A percentile compares a stretch with the other conserved stretches of the same genome.
Conservation (phyloP, 2,329 filamentous ascomycete species). For the Aspergillus aculeatus region DNA sequence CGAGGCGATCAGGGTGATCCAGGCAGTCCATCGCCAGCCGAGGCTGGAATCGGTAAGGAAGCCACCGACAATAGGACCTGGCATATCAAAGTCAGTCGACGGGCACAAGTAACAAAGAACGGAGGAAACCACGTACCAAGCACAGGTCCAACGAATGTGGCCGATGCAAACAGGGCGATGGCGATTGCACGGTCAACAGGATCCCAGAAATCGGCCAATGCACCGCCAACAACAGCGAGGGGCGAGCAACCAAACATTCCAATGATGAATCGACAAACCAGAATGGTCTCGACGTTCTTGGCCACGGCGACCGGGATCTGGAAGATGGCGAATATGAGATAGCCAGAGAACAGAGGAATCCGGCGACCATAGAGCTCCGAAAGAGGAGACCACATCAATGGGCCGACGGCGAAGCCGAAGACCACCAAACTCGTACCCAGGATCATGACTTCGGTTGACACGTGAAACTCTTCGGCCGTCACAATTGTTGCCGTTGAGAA, state of each 20-base stretch:
- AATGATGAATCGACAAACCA: conserved; percentile 55
- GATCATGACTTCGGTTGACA: conserved; percentile 42
- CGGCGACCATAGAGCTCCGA: conserved; percentile 53
- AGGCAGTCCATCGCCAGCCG: conserved; percentile 59
- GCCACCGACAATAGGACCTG: conserved; percentile 49
- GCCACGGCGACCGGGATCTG: conserved; percentile 57
- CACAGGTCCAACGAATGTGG: conserved; percentile 52
- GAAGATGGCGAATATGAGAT: conserved; percentile 52
- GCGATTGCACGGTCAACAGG: conserved; percentile 49
- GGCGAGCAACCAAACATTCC: conserved; percentile 54
- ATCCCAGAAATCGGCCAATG: conserved; percentile 50
- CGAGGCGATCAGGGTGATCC: conserved; percentile 54
- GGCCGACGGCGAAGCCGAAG: conserved; percentile 56
- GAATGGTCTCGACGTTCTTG: conserved; percentile 53
- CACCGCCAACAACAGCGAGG: conserved; percentile 52
- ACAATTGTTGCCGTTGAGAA: conserved; percentile 45
- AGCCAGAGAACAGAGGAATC: conserved; percentile 50
- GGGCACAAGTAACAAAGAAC: background rate
- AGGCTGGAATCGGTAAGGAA: conserved; percentile 51
- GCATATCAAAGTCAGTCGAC: background rate
- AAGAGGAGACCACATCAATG: conserved; percentile 47
- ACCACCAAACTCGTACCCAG: conserved; percentile 47
- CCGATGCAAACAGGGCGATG: conserved; percentile 44
- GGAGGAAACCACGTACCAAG: conserved; percentile 29
- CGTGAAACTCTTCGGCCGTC: conserved; percentile 45